A percentile compares a stretch with the other conserved stretches of the same genome.
Evolutionary conservation across 495 filamentous ascomycete genomes (phyloP).

Genomic region (Neurospora terricola): DNA sequence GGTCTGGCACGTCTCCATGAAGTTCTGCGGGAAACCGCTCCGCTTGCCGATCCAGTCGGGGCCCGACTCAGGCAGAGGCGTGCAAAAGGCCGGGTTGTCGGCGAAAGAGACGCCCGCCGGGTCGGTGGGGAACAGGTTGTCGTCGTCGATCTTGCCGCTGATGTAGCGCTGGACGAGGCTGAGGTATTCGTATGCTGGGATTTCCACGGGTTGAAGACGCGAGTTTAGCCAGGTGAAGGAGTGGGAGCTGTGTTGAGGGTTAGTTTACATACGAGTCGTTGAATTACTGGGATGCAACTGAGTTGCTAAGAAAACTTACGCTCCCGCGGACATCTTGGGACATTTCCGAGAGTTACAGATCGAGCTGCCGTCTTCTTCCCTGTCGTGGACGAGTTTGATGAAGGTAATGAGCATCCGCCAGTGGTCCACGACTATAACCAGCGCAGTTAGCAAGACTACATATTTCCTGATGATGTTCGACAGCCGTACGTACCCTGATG

Average conservation of each 20-base stretch:
- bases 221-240: constrained; percentile 89
- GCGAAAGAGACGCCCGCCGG: constrained; percentile 47
- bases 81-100: constrained; percentile 45
- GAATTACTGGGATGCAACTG: neutral
- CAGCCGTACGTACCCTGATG: constrained; percentile 64
- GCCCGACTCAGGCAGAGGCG: constrained; percentile 49
- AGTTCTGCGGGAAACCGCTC: constrained; percentile 79
- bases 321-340: constrained; percentile 83
- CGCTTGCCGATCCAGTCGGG: constrained; percentile 70
- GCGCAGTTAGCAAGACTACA: neutral
- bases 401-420: constrained; percentile 75
- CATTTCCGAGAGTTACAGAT: constrained; percentile 78
- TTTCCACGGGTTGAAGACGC: constrained; percentile 52
- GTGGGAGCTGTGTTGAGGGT: constrained; percentile 48
- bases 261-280: neutral
- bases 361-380: constrained; percentile 59
- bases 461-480: neutral
- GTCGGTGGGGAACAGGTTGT: constrained; percentile 75
- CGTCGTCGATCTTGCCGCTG: constrained; percentile 78
- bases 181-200: constrained; percentile 78
- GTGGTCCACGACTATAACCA: constrained; percentile 68
- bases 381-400: constrained; percentile 71
- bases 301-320: constrained; percentile 46
- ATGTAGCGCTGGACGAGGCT: constrained; percentile 93
- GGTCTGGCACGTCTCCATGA: constrained; percentile 77